Conservation (phyloP, 2,329 filamentous ascomycete genomes). For the Fusarium sp. region DNA sequence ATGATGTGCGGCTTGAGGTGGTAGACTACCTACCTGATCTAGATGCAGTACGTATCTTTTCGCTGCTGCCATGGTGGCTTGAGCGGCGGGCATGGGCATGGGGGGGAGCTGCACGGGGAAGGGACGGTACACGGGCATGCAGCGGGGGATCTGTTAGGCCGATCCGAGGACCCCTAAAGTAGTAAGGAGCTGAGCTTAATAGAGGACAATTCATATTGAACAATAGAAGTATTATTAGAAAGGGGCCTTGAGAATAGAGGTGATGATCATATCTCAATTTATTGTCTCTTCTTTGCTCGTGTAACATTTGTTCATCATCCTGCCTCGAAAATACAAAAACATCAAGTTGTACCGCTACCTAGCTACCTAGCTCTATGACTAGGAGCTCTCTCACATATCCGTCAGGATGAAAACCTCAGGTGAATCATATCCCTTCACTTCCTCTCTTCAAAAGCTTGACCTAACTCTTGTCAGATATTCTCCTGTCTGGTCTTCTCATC, state of each 20-base stretch:
- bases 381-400: constrained; percentile 10
- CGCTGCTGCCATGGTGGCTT: constrained; percentile 31
- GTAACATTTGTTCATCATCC: background rate
- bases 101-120: constrained; percentile 10
- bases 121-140: background rate
- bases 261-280: background rate
- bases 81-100: background rate
- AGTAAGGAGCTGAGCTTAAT: constrained; percentile 5
- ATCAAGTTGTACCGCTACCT: background rate
- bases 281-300: background rate
- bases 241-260: background rate
- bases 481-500: constrained; percentile 51
- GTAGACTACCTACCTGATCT: background rate
- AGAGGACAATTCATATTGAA: background rate
- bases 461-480: constrained; percentile 39
- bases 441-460: background rate
- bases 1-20: constrained; percentile 25
- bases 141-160: constrained; percentile 49
- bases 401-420: constrained; percentile 41
- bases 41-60: constrained; percentile 27
- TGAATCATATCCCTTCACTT: background rate
- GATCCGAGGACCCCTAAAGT: constrained; percentile 44
- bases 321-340: background rate
- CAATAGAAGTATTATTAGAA: constrained; percentile 6
- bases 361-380: background rate